Conservation (phyloP, 768 basidiomycete species). For the Psilocybe azurescens region DNA sequence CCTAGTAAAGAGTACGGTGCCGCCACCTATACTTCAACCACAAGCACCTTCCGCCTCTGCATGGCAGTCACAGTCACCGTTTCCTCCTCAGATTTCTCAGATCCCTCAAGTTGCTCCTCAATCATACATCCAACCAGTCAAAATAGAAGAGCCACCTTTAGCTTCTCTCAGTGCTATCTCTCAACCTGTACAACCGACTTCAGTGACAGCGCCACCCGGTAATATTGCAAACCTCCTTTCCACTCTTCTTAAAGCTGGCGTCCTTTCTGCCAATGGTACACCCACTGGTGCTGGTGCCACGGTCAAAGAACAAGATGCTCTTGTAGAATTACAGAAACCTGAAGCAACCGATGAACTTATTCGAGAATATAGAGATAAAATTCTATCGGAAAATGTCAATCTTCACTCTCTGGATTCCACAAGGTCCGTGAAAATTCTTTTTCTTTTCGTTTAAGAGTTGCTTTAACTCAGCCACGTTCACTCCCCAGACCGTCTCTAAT, state of each 20-base stretch:
- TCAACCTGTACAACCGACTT: slow-evolving; percentile 13
- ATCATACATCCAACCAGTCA: slow-evolving; percentile 8
- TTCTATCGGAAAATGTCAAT: slow-evolving; percentile 65
- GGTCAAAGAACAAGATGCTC: slow-evolving; percentile 40
- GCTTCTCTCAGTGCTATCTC: slow-evolving; percentile 1
- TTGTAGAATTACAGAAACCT: slow-evolving; percentile 26
- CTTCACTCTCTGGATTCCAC: slow-evolving; percentile 73
- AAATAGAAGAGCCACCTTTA: slow-evolving; percentile 15
- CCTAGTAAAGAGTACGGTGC: slow-evolving; percentile 52
- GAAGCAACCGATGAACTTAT: slow-evolving; percentile 52
- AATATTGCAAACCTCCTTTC: slow-evolving; percentile 66
- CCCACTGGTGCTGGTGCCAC: slow-evolving; percentile 54
- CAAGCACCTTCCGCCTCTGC: slow-evolving; percentile 18
- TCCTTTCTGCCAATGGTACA: slow-evolving; percentile 62
- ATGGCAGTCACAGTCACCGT: slow-evolving; percentile 22
- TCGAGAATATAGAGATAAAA: slow-evolving; percentile 61
- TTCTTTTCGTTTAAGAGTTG: background rate
- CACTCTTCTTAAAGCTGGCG: slow-evolving; percentile 80
- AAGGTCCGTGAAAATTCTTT: slow-evolving; percentile 51
- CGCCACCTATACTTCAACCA: slow-evolving; percentile 35
- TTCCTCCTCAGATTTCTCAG: slow-evolving; percentile 20
- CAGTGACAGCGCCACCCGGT: slow-evolving; percentile 33
- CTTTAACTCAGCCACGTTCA: background rate
- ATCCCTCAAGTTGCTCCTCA: background rate
- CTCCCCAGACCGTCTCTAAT: slow-evolving; percentile 46